Evolutionary conservation across 805 yeast genomes (phyloP).

Genomic region (Saturnispora galanensis): DNA sequence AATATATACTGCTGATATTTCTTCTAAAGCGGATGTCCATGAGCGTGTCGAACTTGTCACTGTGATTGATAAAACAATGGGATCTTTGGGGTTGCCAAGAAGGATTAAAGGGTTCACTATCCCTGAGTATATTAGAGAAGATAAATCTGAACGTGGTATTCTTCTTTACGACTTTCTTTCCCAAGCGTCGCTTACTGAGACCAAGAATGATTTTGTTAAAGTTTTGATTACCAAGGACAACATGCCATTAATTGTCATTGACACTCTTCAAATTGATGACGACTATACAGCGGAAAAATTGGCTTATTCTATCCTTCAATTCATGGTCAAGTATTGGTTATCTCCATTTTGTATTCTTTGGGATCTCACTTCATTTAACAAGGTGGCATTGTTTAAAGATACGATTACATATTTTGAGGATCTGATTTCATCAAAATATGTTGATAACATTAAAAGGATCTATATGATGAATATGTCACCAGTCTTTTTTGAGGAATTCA

Average conservation of each 20-base stretch:
- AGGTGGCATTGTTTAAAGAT: slow-evolving; percentile 9
- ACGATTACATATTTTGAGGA: slow-evolving; percentile 16
- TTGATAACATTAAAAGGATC: slow-evolving; percentile 41
- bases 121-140: slow-evolving; percentile 41
- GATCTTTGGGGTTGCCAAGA: slow-evolving; percentile 49
- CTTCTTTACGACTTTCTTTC: slow-evolving; percentile 67
- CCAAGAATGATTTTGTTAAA: slow-evolving; percentile 40
- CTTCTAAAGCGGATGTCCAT: slow-evolving; percentile 11
- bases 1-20: slow-evolving; percentile 14
- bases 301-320: slow-evolving; percentile 52
- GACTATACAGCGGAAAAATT: slow-evolving; percentile 39
- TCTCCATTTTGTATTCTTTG: slow-evolving; percentile 49
- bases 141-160: slow-evolving; percentile 35
- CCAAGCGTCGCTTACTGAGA: slow-evolving; percentile 47
- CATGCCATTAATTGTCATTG: slow-evolving; percentile 52
- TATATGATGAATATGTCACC: slow-evolving; percentile 44
- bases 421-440: slow-evolving; percentile 40
- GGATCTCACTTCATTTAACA: slow-evolving; percentile 56
- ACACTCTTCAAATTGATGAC: slow-evolving; percentile 28
- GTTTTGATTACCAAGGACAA: slow-evolving; percentile 69
- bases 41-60: slow-evolving; percentile 25
- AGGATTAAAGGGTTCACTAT: slow-evolving; percentile 46
- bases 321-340: slow-evolving; percentile 63
- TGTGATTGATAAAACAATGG: slow-evolving; percentile 38
- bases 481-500: slow-evolving; percentile 14